A percentile compares a stretch with the other conserved stretches of the same genome.
These are phyloP conservation scores for Monarda citriodora DNA, from an alignment of 305 asterid species.

Conservation along the genomic window DNA sequence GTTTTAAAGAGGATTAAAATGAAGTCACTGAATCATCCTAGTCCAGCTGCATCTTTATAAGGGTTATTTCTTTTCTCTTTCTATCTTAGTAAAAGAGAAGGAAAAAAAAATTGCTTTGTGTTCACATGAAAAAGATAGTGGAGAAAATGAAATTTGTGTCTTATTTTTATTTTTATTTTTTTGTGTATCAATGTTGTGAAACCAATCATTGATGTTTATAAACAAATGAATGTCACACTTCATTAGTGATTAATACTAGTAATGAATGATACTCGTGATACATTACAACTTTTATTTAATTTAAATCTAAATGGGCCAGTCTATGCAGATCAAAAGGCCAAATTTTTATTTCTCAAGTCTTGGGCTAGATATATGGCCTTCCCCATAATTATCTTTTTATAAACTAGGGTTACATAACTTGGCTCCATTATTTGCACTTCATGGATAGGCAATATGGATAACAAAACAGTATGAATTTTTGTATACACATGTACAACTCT, in stretches of 20 bases:
- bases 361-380: no score
- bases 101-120: neutral
- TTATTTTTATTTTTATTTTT: neutral
- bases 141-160: neutral
- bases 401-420: no score
- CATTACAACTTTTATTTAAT: no score
- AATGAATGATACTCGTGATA: neutral
- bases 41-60: neutral
- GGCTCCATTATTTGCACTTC: no score
- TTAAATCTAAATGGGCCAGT: no score
- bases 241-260: neutral
- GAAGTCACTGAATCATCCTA: slow-evolving; percentile 1
- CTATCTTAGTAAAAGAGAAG: neutral
- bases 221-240: neutral
- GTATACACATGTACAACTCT: no score
- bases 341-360: no score
- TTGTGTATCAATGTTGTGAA: neutral
- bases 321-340: no score
- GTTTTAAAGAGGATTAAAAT: slow-evolving; percentile 11
- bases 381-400: no score
- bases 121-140: neutral
- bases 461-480: no score
- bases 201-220: neutral
- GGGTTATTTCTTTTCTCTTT: neutral
- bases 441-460: no score